phyloP scores from a whole-genome alignment of 768 basidiomycete genomes.

The Russula vinacea region DNA sequence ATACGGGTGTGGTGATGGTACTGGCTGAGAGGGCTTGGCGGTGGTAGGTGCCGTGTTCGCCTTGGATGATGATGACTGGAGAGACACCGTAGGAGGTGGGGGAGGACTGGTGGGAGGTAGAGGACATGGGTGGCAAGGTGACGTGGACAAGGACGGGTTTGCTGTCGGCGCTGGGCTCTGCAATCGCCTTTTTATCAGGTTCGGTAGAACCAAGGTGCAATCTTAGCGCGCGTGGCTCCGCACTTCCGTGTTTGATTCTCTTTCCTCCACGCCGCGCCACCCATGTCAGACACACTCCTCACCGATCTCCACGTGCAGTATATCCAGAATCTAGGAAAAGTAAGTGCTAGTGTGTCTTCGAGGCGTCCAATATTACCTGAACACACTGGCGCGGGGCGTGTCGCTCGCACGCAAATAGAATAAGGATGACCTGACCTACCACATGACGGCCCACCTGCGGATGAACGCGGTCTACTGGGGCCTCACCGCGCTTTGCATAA shows the following conservation, averaged over 20 bases:
- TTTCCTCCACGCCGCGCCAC: background rate
- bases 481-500: conserved; percentile 77
- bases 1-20: conserved; percentile 26
- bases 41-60: conserved; percentile 10
- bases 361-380: background rate
- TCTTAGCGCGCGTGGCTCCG: background rate
- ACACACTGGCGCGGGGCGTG: background rate
- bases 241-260: background rate
- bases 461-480: conserved; percentile 99
- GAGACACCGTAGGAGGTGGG: conserved; percentile 27
- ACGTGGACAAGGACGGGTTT: background rate
- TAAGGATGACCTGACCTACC: conserved; percentile 82
- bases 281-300: conserved; percentile 36
- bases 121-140: conserved; percentile 5
- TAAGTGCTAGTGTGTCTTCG: conserved; percentile 31
- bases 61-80: conserved; percentile 8
- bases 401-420: conserved; percentile 42
- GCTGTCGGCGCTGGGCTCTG: background rate
- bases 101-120: conserved; percentile 21
- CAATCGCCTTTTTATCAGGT: background rate
- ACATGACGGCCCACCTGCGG: conserved; percentile 88
- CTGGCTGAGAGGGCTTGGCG: conserved; percentile 18
- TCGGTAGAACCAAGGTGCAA: background rate
- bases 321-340: conserved; percentile 72
- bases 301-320: conserved; percentile 67